Percentiles rank a stretch among this genome's conserved stretches.
Evolutionary conservation across 495 filamentous ascomycete genomes (phyloP).

Genomic region (Neohortaea acidophila): DNA sequence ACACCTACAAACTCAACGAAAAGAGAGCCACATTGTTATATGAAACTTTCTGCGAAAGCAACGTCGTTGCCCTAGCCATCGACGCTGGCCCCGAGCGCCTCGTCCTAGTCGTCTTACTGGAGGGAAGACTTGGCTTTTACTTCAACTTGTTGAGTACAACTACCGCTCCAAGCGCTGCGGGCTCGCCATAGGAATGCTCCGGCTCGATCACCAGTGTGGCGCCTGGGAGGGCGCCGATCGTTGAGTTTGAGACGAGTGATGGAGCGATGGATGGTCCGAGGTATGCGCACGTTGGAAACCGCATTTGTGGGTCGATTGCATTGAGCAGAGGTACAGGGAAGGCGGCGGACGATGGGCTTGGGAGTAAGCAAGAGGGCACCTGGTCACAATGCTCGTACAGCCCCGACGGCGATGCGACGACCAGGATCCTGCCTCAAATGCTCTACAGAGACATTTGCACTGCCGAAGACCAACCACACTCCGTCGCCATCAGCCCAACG

Average conservation of each 20-base stretch:
- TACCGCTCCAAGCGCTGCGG: neutral
- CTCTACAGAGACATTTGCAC: constrained; percentile 50
- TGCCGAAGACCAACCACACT: constrained; percentile 48
- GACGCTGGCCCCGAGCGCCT: constrained; percentile 43
- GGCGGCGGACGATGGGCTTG: too few species aligned
- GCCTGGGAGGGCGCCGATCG: neutral
- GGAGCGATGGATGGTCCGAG: too few species aligned
- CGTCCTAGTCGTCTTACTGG: constrained; percentile 46
- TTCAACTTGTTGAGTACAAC: constrained; percentile 30
- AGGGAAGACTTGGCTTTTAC: constrained; percentile 47
- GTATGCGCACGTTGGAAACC: too few species aligned
- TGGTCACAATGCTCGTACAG: too few species aligned
- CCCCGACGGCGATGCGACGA: too few species aligned
- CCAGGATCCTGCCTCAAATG: too few species aligned
- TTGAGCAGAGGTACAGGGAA: too few species aligned
- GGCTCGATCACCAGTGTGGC: neutral
- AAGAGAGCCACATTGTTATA: constrained; percentile 33
- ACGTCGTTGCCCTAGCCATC: constrained; percentile 48
- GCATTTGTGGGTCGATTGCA: too few species aligned
- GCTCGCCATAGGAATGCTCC: constrained; percentile 2
- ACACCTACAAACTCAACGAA: constrained; percentile 41
- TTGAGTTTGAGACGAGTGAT: constrained; percentile 1
- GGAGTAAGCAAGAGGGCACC: too few species aligned
- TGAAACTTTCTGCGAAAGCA: constrained; percentile 33
- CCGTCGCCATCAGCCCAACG: constrained; percentile 53